These are phyloP conservation scores for Psophocarpus tetragonolobus DNA, from an alignment of 306 rosid species.

Conservation along the genomic window DNA sequence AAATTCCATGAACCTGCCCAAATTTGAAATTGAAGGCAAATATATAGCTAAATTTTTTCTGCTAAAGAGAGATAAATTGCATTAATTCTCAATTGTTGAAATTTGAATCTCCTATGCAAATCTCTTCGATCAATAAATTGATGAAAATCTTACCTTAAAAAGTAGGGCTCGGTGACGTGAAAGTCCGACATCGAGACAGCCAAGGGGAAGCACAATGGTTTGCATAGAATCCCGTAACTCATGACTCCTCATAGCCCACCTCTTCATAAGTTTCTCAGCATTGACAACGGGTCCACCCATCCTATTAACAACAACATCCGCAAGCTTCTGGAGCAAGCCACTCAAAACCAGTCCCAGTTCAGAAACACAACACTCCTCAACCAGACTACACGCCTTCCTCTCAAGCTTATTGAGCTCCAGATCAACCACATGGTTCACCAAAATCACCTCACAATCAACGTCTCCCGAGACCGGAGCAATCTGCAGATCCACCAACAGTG, in stretches of 20 bases:
- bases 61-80: constrained; percentile 15
- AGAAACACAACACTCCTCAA: constrained; percentile 53
- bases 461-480: constrained; percentile 55
- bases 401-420: constrained; percentile 74
- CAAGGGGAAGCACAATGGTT: constrained; percentile 79
- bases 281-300: constrained; percentile 94
- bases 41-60: constrained; percentile 2
- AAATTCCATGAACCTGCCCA: constrained; percentile 13
- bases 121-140: constrained; percentile 7
- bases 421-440: constrained; percentile 76
- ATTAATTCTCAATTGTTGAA: constrained; percentile 1
- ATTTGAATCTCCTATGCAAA: constrained; percentile 6
- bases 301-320: constrained; percentile 84
- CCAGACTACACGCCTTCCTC: constrained; percentile 55
- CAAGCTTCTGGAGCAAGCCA: constrained; percentile 84
- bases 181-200: constrained; percentile 92
- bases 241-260: constrained; percentile 76
- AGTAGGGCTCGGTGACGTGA: constrained; percentile 97
- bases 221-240: constrained; percentile 66
- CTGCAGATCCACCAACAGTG: constrained; percentile 80
- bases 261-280: constrained; percentile 79
- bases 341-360: constrained; percentile 66
- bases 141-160: constrained; percentile 64
- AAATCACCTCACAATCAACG: constrained; percentile 78
- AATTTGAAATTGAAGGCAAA: constrained; percentile 20